Base-by-base conservation (phyloP, 371 early-diverging fungal genomes). In the Mortierella sp. region DNA sequence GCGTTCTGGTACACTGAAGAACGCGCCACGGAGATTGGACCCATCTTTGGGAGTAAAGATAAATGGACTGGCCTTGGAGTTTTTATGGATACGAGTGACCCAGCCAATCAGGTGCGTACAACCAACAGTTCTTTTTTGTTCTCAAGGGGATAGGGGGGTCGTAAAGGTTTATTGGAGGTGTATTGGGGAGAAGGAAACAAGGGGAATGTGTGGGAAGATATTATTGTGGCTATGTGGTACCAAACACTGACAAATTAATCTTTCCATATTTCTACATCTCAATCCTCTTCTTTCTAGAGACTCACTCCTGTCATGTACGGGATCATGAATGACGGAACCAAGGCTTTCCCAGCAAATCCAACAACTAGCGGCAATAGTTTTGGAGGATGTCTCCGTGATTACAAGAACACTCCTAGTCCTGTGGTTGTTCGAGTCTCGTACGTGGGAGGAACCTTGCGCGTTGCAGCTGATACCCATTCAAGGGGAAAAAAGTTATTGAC, bases 1-100 rank as follows among this genome's bases (percentile, higher is more conserved):
- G 95, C 95, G 10, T 91, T 96, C 69, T 96, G 97, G 96, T 95
- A 95, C 77, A 90, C 94, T 5, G 86, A 90, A 64, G 91, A 92
- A 28, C 83, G 77, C 0, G 85, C 84, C 36, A 57, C 83, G n/a
- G 75, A 21, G 9, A 15, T 84, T 16, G 96, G 95, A 0, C 92
- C 92, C 5, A 84, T 94, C 15, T 92, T 89, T 85, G 96, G 96
- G 4, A 87, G 83, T 58, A 83, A 86, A 58, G 95, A 95, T 73
- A 72, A 86, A 57, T 96, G 93, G 92, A 84, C 89, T 68, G 94
- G 93, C 13, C 75, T 94, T 28, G 91, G 88, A 45, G 84, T 95
- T 53, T 88, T 92, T 71, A 87, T 93, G 70, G 93, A 93, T 71
- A 91, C 94, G 16, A 86, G 87, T 21, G 92, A 90, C 68, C 88